Percentiles rank a stretch among this genome's conserved stretches.
These are phyloP conservation scores for Botryotinia narcissicola DNA, from an alignment of 2,329 filamentous ascomycete genomes.

Conservation along the genomic window DNA sequence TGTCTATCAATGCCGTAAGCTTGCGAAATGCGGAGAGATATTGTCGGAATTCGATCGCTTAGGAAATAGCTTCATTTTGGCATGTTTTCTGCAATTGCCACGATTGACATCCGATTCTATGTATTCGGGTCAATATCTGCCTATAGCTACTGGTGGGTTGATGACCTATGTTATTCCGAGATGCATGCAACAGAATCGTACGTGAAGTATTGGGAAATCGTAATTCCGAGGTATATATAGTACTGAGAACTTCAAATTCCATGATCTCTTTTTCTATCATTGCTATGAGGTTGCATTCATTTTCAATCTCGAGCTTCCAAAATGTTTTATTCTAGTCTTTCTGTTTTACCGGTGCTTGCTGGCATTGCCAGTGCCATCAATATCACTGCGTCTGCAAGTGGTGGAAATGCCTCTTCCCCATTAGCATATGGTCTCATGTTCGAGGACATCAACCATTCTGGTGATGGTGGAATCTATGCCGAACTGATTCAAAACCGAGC, in stretches of 20 bases:
- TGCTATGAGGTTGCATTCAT: not conserved
- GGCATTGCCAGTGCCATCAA: constrained; percentile 30
- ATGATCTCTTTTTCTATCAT: not conserved
- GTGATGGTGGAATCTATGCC: constrained; percentile 51
- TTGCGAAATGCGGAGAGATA: not conserved
- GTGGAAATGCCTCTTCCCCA: constrained; percentile 35
- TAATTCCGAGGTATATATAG: constrained; percentile 17
- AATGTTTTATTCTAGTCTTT: constrained; percentile 16
- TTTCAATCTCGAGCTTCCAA: not conserved
- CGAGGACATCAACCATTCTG: constrained; percentile 38
- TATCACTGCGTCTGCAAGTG: constrained; percentile 31
- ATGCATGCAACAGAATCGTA: not conserved
- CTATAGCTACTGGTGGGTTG: not conserved
- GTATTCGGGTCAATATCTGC: not conserved
- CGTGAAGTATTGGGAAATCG: constrained; percentile 6
- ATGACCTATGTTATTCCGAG: not conserved
- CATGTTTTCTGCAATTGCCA: not conserved
- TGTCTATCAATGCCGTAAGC: not conserved
- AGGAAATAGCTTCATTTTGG: not conserved
- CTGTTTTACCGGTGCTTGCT: constrained; percentile 20
- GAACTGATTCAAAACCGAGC: constrained; percentile 69
- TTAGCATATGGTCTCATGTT: constrained; percentile 37
- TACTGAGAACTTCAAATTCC: not conserved
- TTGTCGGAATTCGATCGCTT: not conserved
- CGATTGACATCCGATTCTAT: not conserved